These are phyloP conservation scores for Pseudogymnoascus sp. DNA, from an alignment of 2,329 filamentous ascomycete genomes.

Conservation along the genomic window DNA sequence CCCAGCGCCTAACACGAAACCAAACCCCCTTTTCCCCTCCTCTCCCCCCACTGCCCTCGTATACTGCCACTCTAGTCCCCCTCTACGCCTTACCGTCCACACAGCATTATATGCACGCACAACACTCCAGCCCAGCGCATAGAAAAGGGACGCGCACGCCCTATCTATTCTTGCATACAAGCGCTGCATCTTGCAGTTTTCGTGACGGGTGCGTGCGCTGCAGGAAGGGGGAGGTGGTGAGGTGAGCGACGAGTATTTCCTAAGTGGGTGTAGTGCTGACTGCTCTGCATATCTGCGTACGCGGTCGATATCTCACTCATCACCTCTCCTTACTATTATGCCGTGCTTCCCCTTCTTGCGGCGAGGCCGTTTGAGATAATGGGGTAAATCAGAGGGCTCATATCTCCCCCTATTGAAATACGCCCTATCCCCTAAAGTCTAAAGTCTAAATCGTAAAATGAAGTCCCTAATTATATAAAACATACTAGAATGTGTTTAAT, in stretches of 20 bases:
- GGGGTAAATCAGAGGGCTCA: too few relatives aligned
- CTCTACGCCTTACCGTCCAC: too few relatives aligned
- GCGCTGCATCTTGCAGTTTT: not conserved
- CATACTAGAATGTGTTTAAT: too few relatives aligned
- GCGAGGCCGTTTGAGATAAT: too few relatives aligned
- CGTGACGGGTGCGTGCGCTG: not conserved
- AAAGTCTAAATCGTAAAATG: too few relatives aligned
- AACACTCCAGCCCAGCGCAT: not conserved
- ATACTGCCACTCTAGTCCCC: too few relatives aligned
- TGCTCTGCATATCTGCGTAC: not conserved
- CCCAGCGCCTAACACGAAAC: not conserved
- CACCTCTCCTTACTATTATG: not conserved
- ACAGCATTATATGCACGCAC: not conserved
- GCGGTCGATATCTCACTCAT: not conserved
- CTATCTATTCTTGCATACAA: not conserved
- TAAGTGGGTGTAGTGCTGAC: not conserved
- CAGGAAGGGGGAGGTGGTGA: too few relatives aligned
- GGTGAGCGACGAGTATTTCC: not conserved
- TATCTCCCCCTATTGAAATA: too few relatives aligned
- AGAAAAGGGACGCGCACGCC: not conserved
- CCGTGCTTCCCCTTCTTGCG: too few relatives aligned
- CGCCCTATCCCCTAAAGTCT: not conserved
- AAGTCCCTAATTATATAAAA: too few relatives aligned
- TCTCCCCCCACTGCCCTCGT: not conserved
- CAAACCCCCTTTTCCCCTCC: not conserved